Base-by-base conservation (phyloP, 1,284 basidiomycete genomes). In the Ganoderma lucidum region DNA sequence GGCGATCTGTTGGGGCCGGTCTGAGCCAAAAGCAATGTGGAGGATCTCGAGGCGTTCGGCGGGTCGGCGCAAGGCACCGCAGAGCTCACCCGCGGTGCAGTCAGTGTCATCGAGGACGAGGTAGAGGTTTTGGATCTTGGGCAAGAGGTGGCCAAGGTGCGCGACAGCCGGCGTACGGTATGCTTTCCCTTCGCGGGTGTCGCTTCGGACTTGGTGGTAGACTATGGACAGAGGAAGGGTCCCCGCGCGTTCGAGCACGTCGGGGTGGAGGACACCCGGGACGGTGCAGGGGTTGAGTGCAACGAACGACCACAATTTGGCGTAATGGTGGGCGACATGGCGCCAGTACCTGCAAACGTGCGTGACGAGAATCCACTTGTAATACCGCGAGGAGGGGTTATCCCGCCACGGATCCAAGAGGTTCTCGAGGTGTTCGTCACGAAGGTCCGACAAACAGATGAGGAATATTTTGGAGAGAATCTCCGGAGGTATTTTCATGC, bases 341-440 rank as follows among this genome's bases (percentile, higher is more conserved):
- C 68, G 68, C 68, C 68, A 69, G 19, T 66, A 59, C 15, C 41
- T 37, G 32, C 68, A 69, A 1, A 69, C 68, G 44, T 59, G 68
- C 35, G 64, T 41, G 30, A 67, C 66, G 4, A 42, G 19, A 23
- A 63, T 42, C 66, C 66, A 67, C n/a, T 55, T 58, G 66, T 67
- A 67, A n/a, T 62, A 56, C 2, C 59, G 59, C 59, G 59, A 51
- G 48, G 48, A 32, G 19, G 30, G 37, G 4, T 23, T 39, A 32
- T 35, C 32, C 28, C 45, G 23, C 51, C 37, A 42, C 6, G 12
- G 37, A 9, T 28, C 48, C 45, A 32, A 44, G 51, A 32, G 51
- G 42, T 41, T 37, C n/a, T 59, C 17, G 37, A 42, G 60, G 17
- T 53, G 51, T 37, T 62, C 60, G 9, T 61, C 32, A 44, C 41